These are phyloP conservation scores for Schizochytrium sp. DNA, from an alignment of 108 stramenopile species.

Conservation along the genomic window DNA sequence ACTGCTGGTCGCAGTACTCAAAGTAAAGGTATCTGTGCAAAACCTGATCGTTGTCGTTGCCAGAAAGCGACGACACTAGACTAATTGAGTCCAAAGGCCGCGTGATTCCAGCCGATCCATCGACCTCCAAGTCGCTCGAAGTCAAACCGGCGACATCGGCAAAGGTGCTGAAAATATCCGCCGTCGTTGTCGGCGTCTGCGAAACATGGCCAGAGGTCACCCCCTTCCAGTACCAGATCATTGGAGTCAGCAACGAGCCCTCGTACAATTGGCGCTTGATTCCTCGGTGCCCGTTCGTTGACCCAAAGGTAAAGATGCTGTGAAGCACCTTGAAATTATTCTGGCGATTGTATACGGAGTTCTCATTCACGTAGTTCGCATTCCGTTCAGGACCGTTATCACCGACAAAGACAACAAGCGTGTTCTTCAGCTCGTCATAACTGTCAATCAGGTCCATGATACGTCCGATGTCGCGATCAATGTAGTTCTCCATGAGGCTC, in stretches of 20 bases:
- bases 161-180: not conserved
- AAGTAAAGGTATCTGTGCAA: not conserved
- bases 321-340: not conserved
- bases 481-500: not conserved
- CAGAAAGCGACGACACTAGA: not conserved
- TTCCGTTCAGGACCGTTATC: conserved; percentile 45
- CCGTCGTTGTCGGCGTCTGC: not conserved
- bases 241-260: not conserved
- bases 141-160: not conserved
- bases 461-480: conserved; percentile 31
- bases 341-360: not conserved
- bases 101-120: not conserved
- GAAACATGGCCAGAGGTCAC: not conserved
- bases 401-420: conserved; percentile 45
- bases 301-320: not conserved
- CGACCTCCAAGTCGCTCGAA: not conserved
- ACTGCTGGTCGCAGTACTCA: not conserved
- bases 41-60: not conserved
- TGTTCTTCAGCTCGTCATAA: conserved; percentile 35
- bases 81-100: not conserved
- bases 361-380: not conserved
- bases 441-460: conserved; percentile 29
- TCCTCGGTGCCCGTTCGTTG: not conserved
- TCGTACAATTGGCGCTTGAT: not conserved
- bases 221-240: not conserved